phyloP scores from a whole-genome alignment of 1,139 yeast species.

The Scheffersomyces illinoinensis region DNA sequence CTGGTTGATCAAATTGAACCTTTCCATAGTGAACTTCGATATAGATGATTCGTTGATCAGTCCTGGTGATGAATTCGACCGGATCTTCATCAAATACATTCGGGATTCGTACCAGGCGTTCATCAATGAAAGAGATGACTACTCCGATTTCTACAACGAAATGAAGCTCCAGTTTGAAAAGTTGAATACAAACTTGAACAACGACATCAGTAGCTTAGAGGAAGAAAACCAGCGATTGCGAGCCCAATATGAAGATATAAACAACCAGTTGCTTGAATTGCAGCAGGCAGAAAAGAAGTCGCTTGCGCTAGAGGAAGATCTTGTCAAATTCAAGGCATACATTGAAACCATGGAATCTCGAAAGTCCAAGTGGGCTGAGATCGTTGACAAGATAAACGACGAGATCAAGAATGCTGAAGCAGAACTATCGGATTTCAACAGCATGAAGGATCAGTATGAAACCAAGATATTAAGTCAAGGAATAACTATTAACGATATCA shows the following conservation, averaged over 20 bases:
- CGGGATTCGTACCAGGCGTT: constrained; percentile 68
- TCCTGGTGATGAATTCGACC: constrained; percentile 51
- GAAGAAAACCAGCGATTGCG: constrained; percentile 46
- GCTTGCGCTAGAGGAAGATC: constrained; percentile 69
- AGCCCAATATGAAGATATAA: constrained; percentile 23
- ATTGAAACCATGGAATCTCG: constrained; percentile 66
- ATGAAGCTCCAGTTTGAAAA: constrained; percentile 54
- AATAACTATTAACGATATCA: constrained; percentile 61
- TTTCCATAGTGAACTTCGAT: constrained; percentile 45
- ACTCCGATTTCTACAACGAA: constrained; percentile 52
- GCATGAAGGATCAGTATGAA: constrained; percentile 49
- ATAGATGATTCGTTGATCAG: constrained; percentile 23
- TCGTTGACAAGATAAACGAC: constrained; percentile 52
- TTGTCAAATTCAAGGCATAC: constrained; percentile 68
- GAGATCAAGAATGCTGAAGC: constrained; percentile 53
- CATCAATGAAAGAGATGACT: constrained; percentile 64
- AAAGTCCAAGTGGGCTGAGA: constrained; percentile 63
- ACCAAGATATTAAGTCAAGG: constrained; percentile 54
- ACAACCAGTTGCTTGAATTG: constrained; percentile 29
- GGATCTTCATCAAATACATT: constrained; percentile 65
- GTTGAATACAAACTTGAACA: constrained; percentile 35
- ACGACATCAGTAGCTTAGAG: constrained; percentile 40
- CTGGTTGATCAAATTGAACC: constrained; percentile 69
- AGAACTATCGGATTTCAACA: constrained; percentile 43
- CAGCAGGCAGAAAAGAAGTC: constrained; percentile 55